A percentile compares a stretch with the other conserved stretches of the same genome.
These are phyloP conservation scores for Syzygium grande DNA, from an alignment of 345 rosid species.

Conservation along the genomic window DNA sequence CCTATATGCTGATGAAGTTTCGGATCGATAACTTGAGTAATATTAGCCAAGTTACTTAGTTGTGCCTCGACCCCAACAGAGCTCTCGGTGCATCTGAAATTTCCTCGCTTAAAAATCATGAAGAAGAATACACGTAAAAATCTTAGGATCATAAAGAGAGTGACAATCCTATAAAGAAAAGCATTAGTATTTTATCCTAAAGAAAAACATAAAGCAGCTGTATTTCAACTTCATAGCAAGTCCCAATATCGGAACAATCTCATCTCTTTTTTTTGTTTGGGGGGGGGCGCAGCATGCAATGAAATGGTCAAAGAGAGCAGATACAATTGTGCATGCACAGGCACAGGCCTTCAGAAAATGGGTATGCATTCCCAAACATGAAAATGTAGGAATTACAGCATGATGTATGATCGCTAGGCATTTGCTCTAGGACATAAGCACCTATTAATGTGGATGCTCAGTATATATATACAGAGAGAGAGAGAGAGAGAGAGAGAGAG, in stretches of 20 bases:
- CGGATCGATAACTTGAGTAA: conserved; percentile 91
- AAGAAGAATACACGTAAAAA: conserved; percentile 9
- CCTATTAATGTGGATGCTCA: background rate
- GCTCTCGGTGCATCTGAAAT: conserved; percentile 82
- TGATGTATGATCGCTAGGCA: background rate
- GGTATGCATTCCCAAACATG: background rate
- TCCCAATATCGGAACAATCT: background rate
- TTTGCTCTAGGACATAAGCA: background rate
- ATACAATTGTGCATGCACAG: background rate
- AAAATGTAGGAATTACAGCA: background rate
- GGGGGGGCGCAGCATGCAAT: background rate
- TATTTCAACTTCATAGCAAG: background rate
- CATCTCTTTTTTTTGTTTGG: background rate
- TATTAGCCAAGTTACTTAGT: conserved; percentile 71
- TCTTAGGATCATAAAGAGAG: background rate
- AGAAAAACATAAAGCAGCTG: background rate
- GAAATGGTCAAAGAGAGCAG: background rate
- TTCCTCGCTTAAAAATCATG: conserved; percentile 63
- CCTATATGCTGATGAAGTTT: conserved; percentile 97
- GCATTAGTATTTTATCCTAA: background rate
- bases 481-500: background rate
- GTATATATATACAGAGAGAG: background rate
- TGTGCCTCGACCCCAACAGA: conserved; percentile 94
- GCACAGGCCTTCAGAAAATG: background rate
- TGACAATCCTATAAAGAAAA: background rate